Evolutionary conservation across 2,329 filamentous ascomycete genomes (phyloP).

Genomic region (Fusarium chuoi): DNA sequence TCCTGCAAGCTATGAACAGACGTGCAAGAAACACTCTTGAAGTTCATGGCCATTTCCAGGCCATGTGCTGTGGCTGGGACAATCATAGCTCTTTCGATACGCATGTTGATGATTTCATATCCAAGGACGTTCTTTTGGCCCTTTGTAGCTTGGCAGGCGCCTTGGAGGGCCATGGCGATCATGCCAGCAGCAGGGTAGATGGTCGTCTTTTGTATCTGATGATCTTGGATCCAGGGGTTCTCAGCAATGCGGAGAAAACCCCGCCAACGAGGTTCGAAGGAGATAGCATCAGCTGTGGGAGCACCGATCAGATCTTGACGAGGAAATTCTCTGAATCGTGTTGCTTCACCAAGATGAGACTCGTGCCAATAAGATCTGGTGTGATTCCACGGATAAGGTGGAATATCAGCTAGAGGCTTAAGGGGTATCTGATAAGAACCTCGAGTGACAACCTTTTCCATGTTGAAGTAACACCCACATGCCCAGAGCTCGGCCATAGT

Average conservation of each 20-base stretch:
- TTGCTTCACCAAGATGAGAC: constrained; percentile 56
- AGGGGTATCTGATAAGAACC: constrained; percentile 15
- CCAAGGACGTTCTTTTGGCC: constrained; percentile 43
- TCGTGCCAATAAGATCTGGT: constrained; percentile 64
- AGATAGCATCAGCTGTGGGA: constrained; percentile 55
- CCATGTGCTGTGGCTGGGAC: constrained; percentile 58
- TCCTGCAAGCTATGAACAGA: not conserved
- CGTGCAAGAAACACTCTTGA: constrained; percentile 46
- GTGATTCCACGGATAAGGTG: constrained; percentile 67
- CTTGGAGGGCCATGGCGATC: constrained; percentile 61
- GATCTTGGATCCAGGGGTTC: constrained; percentile 63
- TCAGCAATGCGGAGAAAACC: constrained; percentile 60
- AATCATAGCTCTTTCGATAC: constrained; percentile 62
- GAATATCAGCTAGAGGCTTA: constrained; percentile 58
- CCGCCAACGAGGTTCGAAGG: constrained; percentile 60
- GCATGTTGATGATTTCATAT: constrained; percentile 58
- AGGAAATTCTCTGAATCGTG: constrained; percentile 56
- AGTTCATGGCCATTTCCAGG: constrained; percentile 61
- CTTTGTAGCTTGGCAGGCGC: constrained; percentile 53
- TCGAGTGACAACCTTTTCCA: constrained; percentile 46
- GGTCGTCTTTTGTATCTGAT: constrained; percentile 61
- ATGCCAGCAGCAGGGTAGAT: constrained; percentile 64
- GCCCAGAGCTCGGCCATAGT: constrained; percentile 52
- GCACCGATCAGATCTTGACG: constrained; percentile 64
- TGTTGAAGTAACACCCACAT: constrained; percentile 46